Base-by-base conservation (phyloP, 1,284 basidiomycete species). In the Ganoderma lingzhi region DNA sequence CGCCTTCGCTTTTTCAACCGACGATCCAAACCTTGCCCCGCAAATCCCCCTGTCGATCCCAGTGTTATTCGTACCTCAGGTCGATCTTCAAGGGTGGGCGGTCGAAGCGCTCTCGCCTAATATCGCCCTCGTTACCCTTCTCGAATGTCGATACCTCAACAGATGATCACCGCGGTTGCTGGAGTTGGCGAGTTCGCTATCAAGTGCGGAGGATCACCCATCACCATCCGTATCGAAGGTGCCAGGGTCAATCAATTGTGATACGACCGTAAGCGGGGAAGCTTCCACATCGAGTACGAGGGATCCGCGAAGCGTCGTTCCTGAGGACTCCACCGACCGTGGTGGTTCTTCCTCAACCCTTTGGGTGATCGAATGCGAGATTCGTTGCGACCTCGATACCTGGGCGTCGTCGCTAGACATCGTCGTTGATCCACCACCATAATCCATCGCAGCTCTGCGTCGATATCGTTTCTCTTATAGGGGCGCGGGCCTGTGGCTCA, bases 401-500 rank as follows among this genome's bases (percentile, higher is more conserved):
- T 99, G 98, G 98, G 90, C 93, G 0, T 84, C 86, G 3, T 94
- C 92, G 12, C 82, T 99, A 67, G 95, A 98, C 75, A 90, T 99
- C 60, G 92, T 98, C 19, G 90, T 99, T 62, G 96, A 99, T 79
- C 98, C 98, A 0, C 96, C 97, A 2, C 97, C 97, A 23, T 91
- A 93, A 73, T 86, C 88, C 5, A 91, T 97, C 48, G 90, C 92
- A 1, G 96, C 94, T 70, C 86, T 99, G 23, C 89, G 93, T 12
- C 88, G 98, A 42, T 97, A 99, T 80, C 88, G 93, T 23, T 85
- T 99, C 12, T 96, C 96, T 0, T 85, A 88, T 12, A 92, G 93
- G 55, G 97, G 97, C 3, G 97, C 97, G 8, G 97, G 97, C 0
- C 82, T 98, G n/a, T 99, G 98, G 98, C 82, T 99, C 30, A 97